Conservation (phyloP, 139 green algal species). For the Tetratostichococcus sp. region DNA sequence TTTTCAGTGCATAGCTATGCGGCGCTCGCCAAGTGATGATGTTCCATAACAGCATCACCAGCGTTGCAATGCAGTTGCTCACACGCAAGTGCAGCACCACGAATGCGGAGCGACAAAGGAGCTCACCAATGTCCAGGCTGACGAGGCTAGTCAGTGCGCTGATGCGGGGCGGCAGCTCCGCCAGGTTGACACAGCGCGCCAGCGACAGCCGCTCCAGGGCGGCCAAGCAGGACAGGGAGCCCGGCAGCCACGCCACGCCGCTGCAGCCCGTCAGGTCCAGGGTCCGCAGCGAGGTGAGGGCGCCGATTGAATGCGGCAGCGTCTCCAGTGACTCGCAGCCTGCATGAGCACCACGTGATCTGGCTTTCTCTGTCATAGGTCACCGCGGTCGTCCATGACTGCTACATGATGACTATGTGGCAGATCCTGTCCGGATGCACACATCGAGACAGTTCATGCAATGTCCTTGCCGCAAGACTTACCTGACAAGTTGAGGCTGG, state of each 20-base stretch:
- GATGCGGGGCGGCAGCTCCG: not conserved
- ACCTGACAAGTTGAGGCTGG: not conserved
- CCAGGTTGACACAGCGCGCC: not conserved
- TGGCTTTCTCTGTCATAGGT: too few relatives aligned
- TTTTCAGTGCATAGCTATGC: too few relatives aligned
- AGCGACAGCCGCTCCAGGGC: not conserved
- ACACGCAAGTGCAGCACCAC: not conserved
- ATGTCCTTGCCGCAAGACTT: too few relatives aligned
- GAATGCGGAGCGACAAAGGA: not conserved
- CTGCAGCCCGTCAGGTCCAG: not conserved
- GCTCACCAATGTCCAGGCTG: not conserved
- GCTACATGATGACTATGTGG: too few relatives aligned
- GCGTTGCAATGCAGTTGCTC: not conserved
- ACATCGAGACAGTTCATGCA: too few relatives aligned
- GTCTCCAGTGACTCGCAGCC: not conserved
- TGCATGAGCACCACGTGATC: too few relatives aligned
- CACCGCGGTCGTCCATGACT: too few relatives aligned
- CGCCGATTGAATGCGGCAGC: not conserved
- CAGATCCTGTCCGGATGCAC: too few relatives aligned
- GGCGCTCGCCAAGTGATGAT: not conserved
- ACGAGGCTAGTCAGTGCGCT: not conserved
- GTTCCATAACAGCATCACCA: not conserved
- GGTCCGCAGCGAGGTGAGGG: not conserved
- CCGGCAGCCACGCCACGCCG: not conserved
- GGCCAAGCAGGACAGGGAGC: not conserved